Conservation (phyloP, 306 rosid genomes). For the Vigna nakashimae region DNA sequence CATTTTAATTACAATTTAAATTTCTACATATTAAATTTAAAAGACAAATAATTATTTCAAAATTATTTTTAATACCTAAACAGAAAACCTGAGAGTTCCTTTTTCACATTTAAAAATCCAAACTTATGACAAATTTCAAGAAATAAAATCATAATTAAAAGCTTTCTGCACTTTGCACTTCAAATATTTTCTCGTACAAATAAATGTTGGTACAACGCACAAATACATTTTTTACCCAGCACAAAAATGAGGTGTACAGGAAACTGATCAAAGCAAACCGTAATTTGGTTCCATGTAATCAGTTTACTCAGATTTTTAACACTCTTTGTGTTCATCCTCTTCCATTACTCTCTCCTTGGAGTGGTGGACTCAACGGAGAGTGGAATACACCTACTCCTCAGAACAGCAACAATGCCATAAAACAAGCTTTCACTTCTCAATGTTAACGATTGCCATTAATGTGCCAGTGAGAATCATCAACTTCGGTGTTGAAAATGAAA, state of each 20-base stretch:
- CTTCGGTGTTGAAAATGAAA: conserved; percentile 75
- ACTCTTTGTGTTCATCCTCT: conserved; percentile 26
- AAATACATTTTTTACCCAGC: conserved; percentile 7
- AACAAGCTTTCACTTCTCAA: conserved; percentile 23
- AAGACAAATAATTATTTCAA: too few species aligned
- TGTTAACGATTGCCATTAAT: neutral
- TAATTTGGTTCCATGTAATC: neutral
- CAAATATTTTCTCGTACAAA: conserved; percentile 14
- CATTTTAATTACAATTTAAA: too few species aligned
- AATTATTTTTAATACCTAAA: too few species aligned
- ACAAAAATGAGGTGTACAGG: neutral
- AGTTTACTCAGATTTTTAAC: neutral
- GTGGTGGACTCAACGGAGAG: neutral
- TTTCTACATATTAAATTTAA: too few species aligned
- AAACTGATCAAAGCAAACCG: conserved; percentile 7
- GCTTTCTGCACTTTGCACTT: neutral
- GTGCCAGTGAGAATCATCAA: conserved; percentile 61
- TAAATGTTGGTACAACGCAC: neutral
- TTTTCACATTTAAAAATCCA: too few species aligned
- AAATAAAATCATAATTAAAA: too few species aligned
- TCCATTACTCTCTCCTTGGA: conserved; percentile 1
- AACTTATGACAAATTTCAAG: too few species aligned
- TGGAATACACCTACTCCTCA: conserved; percentile 22
- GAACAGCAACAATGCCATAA: neutral
- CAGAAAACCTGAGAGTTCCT: too few species aligned